Conservation (phyloP, 306 rosid species). For the Prunus padus region DNA sequence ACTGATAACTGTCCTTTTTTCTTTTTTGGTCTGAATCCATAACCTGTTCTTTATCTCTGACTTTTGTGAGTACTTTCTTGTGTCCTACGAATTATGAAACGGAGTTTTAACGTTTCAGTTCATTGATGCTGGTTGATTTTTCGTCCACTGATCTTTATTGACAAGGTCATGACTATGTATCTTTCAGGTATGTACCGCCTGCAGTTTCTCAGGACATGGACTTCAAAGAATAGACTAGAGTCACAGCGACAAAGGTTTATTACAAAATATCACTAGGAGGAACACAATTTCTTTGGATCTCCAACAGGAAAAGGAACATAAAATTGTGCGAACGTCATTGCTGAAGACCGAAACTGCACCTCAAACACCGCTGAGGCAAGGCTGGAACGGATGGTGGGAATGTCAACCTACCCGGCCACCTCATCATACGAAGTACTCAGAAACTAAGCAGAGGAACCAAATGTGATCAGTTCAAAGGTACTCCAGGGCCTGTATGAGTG, state of each 20-base stretch:
- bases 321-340: not conserved
- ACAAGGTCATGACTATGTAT: not conserved
- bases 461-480: no score
- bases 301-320: not conserved
- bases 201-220: not conserved
- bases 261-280: not conserved
- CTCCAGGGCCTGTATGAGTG: no score
- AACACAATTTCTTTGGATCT: not conserved
- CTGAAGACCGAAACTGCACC: not conserved
- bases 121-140: no score
- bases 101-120: no score
- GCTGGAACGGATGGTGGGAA: not conserved
- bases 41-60: not conserved
- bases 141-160: not conserved
- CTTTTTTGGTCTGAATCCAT: no score
- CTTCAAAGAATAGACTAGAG: constrained; percentile 3
- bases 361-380: not conserved
- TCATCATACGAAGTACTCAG: no score
- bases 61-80: not conserved
- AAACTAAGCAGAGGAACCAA: no score
- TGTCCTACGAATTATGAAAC: no score
- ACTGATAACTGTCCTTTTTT: not conserved
- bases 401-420: no score
- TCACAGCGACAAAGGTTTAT: not conserved
- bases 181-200: not conserved